phyloP scores from a whole-genome alignment of 2,329 filamentous ascomycete species.

The Cladobotryum mycophilum region DNA sequence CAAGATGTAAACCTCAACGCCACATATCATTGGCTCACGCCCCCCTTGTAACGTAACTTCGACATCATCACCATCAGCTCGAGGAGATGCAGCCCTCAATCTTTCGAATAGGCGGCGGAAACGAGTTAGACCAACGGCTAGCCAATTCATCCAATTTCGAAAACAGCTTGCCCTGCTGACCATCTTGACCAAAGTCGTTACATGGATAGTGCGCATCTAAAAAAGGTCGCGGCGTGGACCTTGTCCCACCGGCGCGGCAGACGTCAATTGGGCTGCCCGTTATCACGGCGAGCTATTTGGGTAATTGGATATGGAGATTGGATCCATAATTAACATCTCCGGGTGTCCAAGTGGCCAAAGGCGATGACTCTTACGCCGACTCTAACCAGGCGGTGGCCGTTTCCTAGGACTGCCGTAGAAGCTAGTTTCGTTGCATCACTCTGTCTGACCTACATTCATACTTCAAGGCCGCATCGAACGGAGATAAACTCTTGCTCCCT shows the following conservation, averaged over 20 bases:
- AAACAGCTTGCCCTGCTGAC: slow-evolving; percentile 9
- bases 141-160: not conserved
- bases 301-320: not conserved
- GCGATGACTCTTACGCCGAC: slow-evolving; percentile 5
- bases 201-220: not conserved
- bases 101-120: no score
- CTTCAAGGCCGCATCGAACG: no score
- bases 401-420: slow-evolving; percentile 1
- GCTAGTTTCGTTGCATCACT: no score
- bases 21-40: not conserved
- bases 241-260: not conserved
- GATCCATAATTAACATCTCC: slow-evolving; percentile 3
- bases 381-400: slow-evolving; percentile 8
- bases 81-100: no score
- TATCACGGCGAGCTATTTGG: slow-evolving; percentile 7
- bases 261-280: slow-evolving; percentile 3
- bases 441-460: no score
- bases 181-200: not conserved
- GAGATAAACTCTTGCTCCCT: not conserved
- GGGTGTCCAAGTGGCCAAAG: not conserved
- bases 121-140: no score
- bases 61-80: no score
- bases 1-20: not conserved
- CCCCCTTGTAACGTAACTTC: no score
- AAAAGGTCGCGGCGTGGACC: not conserved